These are phyloP conservation scores for Mycena olivaceomarginata DNA, from an alignment of 768 basidiomycete genomes.

Conservation along the genomic window DNA sequence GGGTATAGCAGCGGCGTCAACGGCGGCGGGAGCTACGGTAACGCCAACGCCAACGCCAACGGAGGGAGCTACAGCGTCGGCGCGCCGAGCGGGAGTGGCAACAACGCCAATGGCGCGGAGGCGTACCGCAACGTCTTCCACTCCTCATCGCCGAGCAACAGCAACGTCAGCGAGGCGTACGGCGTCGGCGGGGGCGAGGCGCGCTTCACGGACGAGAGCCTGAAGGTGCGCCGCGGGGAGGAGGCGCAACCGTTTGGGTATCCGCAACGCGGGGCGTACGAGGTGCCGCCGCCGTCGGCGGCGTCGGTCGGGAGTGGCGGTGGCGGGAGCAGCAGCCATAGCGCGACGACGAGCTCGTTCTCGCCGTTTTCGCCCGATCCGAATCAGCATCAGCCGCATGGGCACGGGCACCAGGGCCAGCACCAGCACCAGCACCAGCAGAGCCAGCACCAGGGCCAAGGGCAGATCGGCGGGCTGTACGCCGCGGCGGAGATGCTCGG, in stretches of 20 bases:
- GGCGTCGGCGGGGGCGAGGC: constrained; percentile 5
- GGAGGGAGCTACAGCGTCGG: neutral
- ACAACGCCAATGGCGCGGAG: neutral
- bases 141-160: no score
- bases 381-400: constrained; percentile 53
- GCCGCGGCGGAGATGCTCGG: constrained; percentile 45
- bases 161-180: no score
- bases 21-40: neutral
- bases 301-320: no score
- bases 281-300: constrained; percentile 29
- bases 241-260: constrained; percentile 37
- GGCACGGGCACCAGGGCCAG: constrained; percentile 1
- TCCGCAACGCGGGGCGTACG: constrained; percentile 36
- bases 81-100: no score
- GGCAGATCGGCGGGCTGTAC: constrained; percentile 25
- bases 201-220: constrained; percentile 52
- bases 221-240: constrained; percentile 37
- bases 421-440: constrained; percentile 51
- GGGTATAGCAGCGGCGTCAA: no score
- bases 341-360: no score
- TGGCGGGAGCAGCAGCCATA: no score
- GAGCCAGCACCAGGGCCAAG: neutral
- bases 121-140: constrained; percentile 47
- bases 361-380: constrained; percentile 58
- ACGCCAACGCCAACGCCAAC: neutral